Evolutionary conservation across 2,329 filamentous ascomycete genomes (phyloP).

Genomic region (Scytalidium lignicola): DNA sequence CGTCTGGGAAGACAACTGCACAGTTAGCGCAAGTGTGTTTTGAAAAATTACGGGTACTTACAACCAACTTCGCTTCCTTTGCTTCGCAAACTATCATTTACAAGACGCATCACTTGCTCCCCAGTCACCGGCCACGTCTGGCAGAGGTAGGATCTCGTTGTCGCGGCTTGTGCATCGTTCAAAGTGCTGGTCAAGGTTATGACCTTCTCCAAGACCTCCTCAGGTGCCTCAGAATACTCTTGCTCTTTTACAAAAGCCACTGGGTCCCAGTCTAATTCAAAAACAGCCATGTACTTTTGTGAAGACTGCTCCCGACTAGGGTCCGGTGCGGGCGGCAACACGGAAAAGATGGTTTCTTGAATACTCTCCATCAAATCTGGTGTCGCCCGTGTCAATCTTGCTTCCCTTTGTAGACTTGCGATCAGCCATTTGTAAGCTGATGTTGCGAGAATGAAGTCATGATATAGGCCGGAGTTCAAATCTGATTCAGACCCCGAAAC

Average conservation of each 20-base stretch:
- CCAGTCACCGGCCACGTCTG: neutral
- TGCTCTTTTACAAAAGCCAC: conserved; percentile 5
- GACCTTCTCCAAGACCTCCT: conserved; percentile 6
- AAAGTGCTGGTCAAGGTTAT: conserved; percentile 18
- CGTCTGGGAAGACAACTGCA: conserved; percentile 16
- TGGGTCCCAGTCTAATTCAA: conserved; percentile 6
- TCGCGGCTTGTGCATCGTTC: conserved; percentile 19
- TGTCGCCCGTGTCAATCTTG: neutral
- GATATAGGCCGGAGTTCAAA: neutral
- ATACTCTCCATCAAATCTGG: conserved; percentile 8
- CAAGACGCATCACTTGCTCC: neutral
- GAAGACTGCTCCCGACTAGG: conserved; percentile 7
- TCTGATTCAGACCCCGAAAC: too few relatives aligned
- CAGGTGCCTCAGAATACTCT: conserved; percentile 3
- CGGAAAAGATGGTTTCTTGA: conserved; percentile 1
- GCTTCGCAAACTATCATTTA: neutral
- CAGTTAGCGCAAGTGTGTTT: neutral
- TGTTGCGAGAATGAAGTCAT: conserved; percentile 6
- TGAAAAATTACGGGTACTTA: neutral
- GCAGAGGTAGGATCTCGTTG: conserved; percentile 16
- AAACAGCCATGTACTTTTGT: conserved; percentile 3
- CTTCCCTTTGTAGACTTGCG: conserved; percentile 3
- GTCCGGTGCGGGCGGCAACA: conserved; percentile 4
- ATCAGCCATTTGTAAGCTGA: conserved; percentile 10
- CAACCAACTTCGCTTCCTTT: neutral